Base-by-base conservation (phyloP, 106 monocot species). In the Xerophyta viscosa region DNA sequence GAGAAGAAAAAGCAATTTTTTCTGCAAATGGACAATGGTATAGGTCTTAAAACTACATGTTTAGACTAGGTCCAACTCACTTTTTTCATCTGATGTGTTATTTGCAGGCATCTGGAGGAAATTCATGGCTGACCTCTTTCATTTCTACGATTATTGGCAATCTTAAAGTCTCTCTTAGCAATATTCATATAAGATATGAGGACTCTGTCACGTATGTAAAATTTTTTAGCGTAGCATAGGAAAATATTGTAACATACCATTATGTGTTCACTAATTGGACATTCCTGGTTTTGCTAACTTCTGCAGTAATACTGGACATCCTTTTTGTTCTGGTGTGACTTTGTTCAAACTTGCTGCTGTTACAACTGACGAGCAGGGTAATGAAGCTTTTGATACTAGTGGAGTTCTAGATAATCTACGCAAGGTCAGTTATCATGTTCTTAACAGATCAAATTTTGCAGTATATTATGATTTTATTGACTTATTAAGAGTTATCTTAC, bases 301-400 rank as follows among this genome's bases (percentile, higher is more conserved):
- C 62, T 46, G 5, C 66, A 98, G 98, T 68, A 82, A 98, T 72
- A 82, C 79, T 48, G 90, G 98, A 1, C 90, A 86, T 67, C 90
- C 90, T 39, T 98, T 98, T 73, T 79, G 90, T 55, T 79, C 66
- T 64, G 98, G 98, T 29, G 50, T 90, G 45, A 98, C 89, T 33
- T 82, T 98, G 37, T 78, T 86, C 61, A 90, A 79, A 57, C 86
- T 98, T 62, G 90, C 98, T 62, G 89, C 98, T n/a, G 79, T 98
- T 50, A 98, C 98, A 26, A 83, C 68, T 31, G 98, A 98, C 74
- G 98, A 86, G 68, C 41, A 82, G 22, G 90, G 89, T 8, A 90
- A 90, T 74, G 98, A 98, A 59, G 90, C 89, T 51, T 98, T 98
- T 77, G 82, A 82, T 74, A 75, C 98, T n/a, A 90, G 98, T 80